A percentile compares a stretch with the other conserved stretches of the same genome.
Conservation (phyloP, 2,329 filamentous ascomycete genomes). For the Arthroderma uncinatum region DNA sequence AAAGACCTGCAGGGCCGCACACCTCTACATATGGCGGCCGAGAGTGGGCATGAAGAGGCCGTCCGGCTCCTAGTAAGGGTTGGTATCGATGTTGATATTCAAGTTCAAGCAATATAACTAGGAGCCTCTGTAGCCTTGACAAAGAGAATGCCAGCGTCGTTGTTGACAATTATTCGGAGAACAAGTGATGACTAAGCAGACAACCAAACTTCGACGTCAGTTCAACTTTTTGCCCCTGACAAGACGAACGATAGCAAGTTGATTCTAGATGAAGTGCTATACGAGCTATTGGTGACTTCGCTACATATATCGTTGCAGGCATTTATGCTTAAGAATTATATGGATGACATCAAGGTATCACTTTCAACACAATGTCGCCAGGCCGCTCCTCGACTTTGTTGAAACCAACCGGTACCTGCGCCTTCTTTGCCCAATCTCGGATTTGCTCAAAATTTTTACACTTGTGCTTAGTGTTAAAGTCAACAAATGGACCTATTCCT, state of each 20-base stretch:
- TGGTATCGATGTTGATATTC: background rate
- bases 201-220: too few relatives aligned
- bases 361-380: constrained; percentile 8
- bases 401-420: background rate
- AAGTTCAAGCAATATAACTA: background rate
- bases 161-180: too few relatives aligned
- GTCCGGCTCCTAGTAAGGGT: background rate
- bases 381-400: constrained; percentile 4
- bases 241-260: too few relatives aligned
- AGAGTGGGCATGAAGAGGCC: constrained; percentile 1
- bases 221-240: too few relatives aligned
- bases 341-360: constrained; percentile 7
- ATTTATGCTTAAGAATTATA: too few relatives aligned
- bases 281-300: too few relatives aligned
- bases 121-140: background rate
- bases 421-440: constrained; percentile 22
- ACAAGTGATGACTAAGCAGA: too few relatives aligned
- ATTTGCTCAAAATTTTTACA: constrained; percentile 13
- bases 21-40: constrained; percentile 9
- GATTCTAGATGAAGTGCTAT: too few relatives aligned
- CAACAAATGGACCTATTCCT: constrained; percentile 34
- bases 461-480: constrained; percentile 13
- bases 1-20: constrained; percentile 4
- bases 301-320: too few relatives aligned
- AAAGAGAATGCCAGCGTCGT: too few relatives aligned